Evolutionary conservation across 2,329 filamentous ascomycete species (phyloP), one percentile per base, ranked within the genome.

Genomic region (Esteya vermicola): DNA sequence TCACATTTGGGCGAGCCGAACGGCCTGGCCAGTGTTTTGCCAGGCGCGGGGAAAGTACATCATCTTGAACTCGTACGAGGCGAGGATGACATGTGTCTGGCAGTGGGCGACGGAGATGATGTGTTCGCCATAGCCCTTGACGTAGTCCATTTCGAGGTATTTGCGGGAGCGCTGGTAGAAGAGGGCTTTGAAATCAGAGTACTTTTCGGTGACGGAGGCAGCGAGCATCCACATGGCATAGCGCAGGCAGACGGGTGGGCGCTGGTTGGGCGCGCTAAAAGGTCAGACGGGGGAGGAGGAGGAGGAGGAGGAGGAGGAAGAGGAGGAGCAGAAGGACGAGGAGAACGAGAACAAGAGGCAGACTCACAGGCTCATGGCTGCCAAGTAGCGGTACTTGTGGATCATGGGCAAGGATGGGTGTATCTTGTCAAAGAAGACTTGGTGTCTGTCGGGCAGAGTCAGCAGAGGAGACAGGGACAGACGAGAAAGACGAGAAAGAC

Each of bases 201-300:
- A 95, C 54, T 86, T 91, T 43, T 94, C 85, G 4, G 75, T 78
- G 33, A 88, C 72, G 6, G 84, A 81, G 46, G 85, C 88, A n/a
- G 89, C 86, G 52, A 86, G 64, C n/a, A 81, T 84, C 89, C 89
- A 96, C 68, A 96, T 93, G 41, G 84, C 85, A 60, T 98, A 98
- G 50, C 91, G 78, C 37, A 98, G 63, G 48, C 82, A 85, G 23
- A 94, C 77, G 0, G 89, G 85, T 2, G 91, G 89, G 21, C 89
- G 76, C 63, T 86, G 79, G 46, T 78, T 78, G 16, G 85, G 85
- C n/a, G 85, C 75, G 39, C 74, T 78, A 44, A 27, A 38, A 36
- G 27, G 35, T 33, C 25, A 41, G 34, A 23, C 21, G n/a, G n/a
- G 3, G n/a, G 7, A 8, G 9, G 8, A 34, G 16, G 7, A 22